These are phyloP conservation scores for Picochlorum sp. DNA, from an alignment of 139 green algal genomes.

Conservation along the genomic window DNA sequence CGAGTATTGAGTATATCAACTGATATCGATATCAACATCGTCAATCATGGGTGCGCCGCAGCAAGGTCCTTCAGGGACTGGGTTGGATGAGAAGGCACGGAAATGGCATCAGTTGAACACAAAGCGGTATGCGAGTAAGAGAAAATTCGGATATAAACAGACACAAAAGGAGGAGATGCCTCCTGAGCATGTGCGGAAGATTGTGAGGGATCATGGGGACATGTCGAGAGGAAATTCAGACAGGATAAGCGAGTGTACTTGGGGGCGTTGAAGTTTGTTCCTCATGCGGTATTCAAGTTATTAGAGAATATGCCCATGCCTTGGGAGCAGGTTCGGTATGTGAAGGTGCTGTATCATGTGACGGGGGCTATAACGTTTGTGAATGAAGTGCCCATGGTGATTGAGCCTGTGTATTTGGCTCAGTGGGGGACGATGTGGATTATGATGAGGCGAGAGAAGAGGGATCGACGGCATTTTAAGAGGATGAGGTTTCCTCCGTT, in stretches of 20 bases:
- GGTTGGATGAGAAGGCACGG: slow-evolving; percentile 60
- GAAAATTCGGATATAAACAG: slow-evolving; percentile 86
- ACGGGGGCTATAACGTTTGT: slow-evolving; percentile 99
- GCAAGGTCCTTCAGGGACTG: neutral
- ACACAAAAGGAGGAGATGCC: slow-evolving; percentile 96
- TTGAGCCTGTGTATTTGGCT: slow-evolving; percentile 95
- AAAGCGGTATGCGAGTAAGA: slow-evolving; percentile 88
- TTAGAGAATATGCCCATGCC: slow-evolving; percentile 99
- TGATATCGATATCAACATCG: too few species aligned
- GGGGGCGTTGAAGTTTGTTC: slow-evolving; percentile 98
- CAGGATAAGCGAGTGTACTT: slow-evolving; percentile 99
- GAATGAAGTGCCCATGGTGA: slow-evolving; percentile 93
- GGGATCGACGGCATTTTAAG: slow-evolving; percentile 98
- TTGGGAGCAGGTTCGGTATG: slow-evolving; percentile 96
- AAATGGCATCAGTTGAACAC: slow-evolving; percentile 91
- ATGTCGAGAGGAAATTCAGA: slow-evolving; percentile 96
- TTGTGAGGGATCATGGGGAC: slow-evolving; percentile 96
- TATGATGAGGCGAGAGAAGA: slow-evolving; percentile 99
- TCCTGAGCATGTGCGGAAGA: slow-evolving; percentile 96
- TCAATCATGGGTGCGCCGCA: too few species aligned
- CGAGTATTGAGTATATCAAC: too few species aligned
- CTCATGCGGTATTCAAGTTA: slow-evolving; percentile 98
- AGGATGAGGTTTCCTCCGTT: slow-evolving; percentile 99
- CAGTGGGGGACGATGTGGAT: slow-evolving; percentile 99
- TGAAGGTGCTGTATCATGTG: slow-evolving; percentile 97